These are phyloP conservation scores for Linum tenue DNA, from an alignment of 345 rosid genomes.

Conservation along the genomic window DNA sequence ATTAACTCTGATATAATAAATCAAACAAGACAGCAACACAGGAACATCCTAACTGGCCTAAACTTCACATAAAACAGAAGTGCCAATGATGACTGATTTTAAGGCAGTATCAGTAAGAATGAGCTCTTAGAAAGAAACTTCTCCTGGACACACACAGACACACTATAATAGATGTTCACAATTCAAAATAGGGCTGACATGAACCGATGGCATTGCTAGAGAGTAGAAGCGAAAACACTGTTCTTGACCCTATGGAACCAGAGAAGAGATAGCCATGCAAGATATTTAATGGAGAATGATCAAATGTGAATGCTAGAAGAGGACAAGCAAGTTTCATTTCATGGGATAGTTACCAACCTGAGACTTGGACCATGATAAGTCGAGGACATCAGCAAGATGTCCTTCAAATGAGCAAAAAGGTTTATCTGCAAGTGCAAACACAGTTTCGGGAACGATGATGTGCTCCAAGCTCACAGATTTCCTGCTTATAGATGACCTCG, in stretches of 20 bases:
- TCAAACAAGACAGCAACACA: background rate
- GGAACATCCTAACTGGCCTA: background rate
- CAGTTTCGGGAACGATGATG: constrained; percentile 57
- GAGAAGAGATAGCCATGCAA: background rate
- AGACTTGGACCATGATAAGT: constrained; percentile 97
- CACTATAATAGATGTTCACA: too few relatives aligned
- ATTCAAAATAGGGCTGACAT: too few relatives aligned
- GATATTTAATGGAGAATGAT: background rate
- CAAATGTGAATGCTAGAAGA: background rate
- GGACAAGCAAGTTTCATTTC: background rate
- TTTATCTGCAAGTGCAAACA: constrained; percentile 75
- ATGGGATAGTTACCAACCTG: constrained; percentile 45
- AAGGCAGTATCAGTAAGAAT: too few relatives aligned
- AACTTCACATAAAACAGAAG: background rate
- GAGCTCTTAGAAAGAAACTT: too few relatives aligned
- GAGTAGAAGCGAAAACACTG: too few relatives aligned
- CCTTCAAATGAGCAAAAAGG: constrained; percentile 85
- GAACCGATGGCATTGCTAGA: too few relatives aligned
- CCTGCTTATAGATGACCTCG: constrained; percentile 61
- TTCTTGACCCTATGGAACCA: too few relatives aligned
- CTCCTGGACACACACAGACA: too few relatives aligned
- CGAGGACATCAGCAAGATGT: constrained; percentile 80
- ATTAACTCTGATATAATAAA: background rate
- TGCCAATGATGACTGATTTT: background rate
- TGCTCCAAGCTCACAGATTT: constrained; percentile 77